These are phyloP conservation scores for Scenedesmus sp. DNA, from an alignment of 163 green algal genomes.

Conservation along the genomic window DNA sequence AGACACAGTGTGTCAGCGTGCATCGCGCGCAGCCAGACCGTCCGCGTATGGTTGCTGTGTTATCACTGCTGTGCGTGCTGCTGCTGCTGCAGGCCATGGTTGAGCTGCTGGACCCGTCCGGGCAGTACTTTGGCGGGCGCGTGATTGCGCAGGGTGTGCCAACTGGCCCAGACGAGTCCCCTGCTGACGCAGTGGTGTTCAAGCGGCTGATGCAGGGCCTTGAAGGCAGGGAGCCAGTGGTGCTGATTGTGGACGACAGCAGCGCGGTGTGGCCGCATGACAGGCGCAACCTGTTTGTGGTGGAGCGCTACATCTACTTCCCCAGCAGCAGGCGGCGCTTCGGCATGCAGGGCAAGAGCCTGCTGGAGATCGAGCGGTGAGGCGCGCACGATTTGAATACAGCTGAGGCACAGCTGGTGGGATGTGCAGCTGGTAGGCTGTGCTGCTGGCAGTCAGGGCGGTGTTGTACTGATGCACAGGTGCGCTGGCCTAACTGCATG, in stretches of 20 bases:
- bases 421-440: neutral
- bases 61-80: neutral
- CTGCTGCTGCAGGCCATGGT: constrained; percentile 61
- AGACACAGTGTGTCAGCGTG: too few species aligned
- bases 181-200: constrained; percentile 45
- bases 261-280: constrained; percentile 72
- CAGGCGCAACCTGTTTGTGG: constrained; percentile 69
- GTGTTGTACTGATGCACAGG: too few species aligned
- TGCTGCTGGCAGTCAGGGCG: neutral
- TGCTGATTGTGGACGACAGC: constrained; percentile 72
- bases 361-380: constrained; percentile 75
- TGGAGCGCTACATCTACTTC: constrained; percentile 83
- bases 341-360: constrained; percentile 54
- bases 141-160: constrained; percentile 69
- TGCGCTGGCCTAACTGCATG: too few species aligned
- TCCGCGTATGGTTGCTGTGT: neutral
- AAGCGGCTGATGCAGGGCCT: constrained; percentile 72
- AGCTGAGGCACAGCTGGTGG: neutral
- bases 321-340: constrained; percentile 56
- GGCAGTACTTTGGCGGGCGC: constrained; percentile 71
- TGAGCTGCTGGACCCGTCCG: constrained; percentile 77
- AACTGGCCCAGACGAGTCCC: constrained; percentile 14
- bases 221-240: constrained; percentile 60
- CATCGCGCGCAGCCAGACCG: neutral
- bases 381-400: neutral